Percentiles rank a stretch among this genome's conserved stretches.
Evolutionary conservation across 208 protist genomes (phyloP).

Genomic region (Trypanosoma rangeli): DNA sequence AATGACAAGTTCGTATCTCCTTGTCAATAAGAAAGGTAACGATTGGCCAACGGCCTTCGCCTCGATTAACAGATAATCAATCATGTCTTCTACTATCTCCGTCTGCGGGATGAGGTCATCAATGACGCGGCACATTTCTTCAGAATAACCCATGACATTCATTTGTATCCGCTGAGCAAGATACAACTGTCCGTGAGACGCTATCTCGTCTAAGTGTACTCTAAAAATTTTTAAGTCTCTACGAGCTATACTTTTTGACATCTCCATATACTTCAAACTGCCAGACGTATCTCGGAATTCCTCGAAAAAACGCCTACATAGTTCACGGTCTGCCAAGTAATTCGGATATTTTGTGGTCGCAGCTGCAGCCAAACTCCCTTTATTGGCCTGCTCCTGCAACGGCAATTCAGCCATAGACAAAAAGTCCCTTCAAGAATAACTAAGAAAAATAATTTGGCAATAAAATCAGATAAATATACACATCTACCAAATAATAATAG

Average conservation of each 20-base stretch:
- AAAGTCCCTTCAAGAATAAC: conserved; percentile 2
- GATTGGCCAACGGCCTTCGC: conserved; percentile 60
- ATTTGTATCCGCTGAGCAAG: conserved; percentile 83
- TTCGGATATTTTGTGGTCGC: conserved; percentile 78
- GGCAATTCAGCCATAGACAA: conserved; percentile 10
- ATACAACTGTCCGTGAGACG: conserved; percentile 63
- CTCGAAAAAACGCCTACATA: conserved; percentile 67
- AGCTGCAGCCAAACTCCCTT: conserved; percentile 46
- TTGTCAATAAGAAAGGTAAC: conserved; percentile 60
- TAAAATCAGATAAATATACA: not conserved
- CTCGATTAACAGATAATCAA: conserved; percentile 72
- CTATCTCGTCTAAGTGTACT: conserved; percentile 67
- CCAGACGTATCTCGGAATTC: conserved; percentile 62
- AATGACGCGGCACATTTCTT: conserved; percentile 75
- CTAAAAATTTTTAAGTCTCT: conserved; percentile 47
- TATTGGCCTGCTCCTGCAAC: conserved; percentile 18
- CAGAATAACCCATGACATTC: conserved; percentile 85
- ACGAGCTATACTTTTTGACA: conserved; percentile 40
- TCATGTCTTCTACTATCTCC: conserved; percentile 51
- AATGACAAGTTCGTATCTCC: conserved; percentile 76
- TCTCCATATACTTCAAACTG: conserved; percentile 51
- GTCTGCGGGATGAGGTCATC: conserved; percentile 65
- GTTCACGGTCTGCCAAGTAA: conserved; percentile 77
- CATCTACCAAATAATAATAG: not conserved
- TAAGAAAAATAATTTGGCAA: not conserved